Evolutionary conservation across 2,329 filamentous ascomycete species (phyloP).

Genomic region (Didymella segeticola): DNA sequence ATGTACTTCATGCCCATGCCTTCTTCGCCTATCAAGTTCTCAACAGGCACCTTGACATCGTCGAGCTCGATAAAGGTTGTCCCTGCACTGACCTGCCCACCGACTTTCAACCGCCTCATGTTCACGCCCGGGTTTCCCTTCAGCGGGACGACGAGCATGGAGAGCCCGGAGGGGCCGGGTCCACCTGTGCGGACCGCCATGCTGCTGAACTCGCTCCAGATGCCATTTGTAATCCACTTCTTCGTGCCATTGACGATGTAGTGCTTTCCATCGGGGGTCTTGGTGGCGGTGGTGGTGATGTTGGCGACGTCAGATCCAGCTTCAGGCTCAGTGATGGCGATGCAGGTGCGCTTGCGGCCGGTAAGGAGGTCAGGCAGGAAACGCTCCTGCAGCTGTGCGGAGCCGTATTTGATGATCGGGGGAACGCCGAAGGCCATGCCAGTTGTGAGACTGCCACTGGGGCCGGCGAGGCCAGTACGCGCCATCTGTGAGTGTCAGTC

Average conservation of each 20-base stretch:
- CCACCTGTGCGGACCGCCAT: conserved; percentile 79
- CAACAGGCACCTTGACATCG: conserved; percentile 73
- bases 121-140: conserved; percentile 70
- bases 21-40: conserved; percentile 73
- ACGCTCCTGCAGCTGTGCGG: conserved; percentile 65
- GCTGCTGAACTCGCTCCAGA: conserved; percentile 71
- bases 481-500: conserved; percentile 59
- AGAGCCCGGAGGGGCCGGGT: conserved; percentile 67
- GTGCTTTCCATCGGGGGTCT: conserved; percentile 67
- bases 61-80: conserved; percentile 80
- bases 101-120: conserved; percentile 72
- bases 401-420: conserved; percentile 73
- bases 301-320: conserved; percentile 77
- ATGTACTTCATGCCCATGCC: conserved; percentile 76
- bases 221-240: conserved; percentile 70
- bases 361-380: conserved; percentile 75
- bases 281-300: conserved; percentile 71
- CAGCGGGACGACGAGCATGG: conserved; percentile 73
- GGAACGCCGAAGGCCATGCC: conserved; percentile 77
- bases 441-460: conserved; percentile 69
- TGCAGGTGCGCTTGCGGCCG: conserved; percentile 71
- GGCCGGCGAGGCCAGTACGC: conserved; percentile 69
- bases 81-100: conserved; percentile 69
- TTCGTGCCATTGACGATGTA: conserved; percentile 78
- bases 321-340: conserved; percentile 80